phyloP scores from a whole-genome alignment of 306 rosid species.

The Vigna angularis region DNA sequence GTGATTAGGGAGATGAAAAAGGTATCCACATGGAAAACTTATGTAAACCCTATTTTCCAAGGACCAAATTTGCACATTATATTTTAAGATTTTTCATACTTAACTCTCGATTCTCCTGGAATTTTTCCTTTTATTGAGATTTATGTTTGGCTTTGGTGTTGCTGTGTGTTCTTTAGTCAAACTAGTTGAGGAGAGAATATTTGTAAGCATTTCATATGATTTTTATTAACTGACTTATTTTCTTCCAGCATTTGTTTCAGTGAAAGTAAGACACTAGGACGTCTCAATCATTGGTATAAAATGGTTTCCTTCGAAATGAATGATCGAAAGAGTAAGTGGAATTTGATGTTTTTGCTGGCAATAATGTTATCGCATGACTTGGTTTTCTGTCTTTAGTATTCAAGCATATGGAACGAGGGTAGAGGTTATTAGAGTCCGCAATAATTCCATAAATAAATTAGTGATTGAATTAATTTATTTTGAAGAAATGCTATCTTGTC shows the following conservation, averaged over 20 bases:
- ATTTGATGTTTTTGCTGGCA: neutral
- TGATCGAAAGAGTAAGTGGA: conserved; percentile 86
- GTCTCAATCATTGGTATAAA: conserved; percentile 43
- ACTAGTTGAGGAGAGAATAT: neutral
- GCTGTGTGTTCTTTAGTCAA: neutral
- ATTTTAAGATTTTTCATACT: neutral
- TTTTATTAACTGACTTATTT: conserved; percentile 33
- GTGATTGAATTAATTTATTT: neutral
- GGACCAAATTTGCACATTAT: neutral
- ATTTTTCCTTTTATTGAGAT: neutral
- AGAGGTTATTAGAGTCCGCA: neutral
- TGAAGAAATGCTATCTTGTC: neutral
- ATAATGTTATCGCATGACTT: neutral
- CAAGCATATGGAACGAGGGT: neutral
- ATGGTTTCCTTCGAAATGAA: conserved; percentile 97
- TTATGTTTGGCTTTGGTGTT: conserved; percentile 8
- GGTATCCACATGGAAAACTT: conserved; percentile 19
- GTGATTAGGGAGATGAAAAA: conserved; percentile 1
- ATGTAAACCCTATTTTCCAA: neutral
- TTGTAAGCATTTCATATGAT: conserved; percentile 7
- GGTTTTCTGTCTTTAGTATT: neutral
- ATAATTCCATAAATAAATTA: neutral
- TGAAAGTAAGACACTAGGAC: conserved; percentile 45
- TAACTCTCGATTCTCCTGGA: neutral
- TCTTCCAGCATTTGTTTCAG: conserved; percentile 49